These are phyloP conservation scores for Trichophyton equinum DNA, from an alignment of 2,329 filamentous ascomycete species.

Conservation along the genomic window DNA sequence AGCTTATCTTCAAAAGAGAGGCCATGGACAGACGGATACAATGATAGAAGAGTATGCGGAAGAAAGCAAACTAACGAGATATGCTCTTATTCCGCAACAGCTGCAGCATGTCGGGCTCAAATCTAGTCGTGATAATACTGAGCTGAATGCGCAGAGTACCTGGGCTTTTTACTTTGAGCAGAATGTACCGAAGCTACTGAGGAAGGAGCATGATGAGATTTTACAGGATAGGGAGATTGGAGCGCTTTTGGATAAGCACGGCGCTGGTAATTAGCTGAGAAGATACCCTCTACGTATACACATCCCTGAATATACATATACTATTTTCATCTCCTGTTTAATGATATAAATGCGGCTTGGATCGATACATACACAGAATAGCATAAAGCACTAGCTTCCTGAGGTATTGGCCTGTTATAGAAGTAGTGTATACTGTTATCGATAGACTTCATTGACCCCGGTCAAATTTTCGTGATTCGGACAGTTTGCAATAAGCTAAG, in stretches of 20 bases:
- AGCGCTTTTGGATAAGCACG: conserved; percentile 2
- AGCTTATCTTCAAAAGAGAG: conserved; percentile 11
- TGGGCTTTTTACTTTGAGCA: conserved; percentile 22
- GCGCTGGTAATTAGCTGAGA: neutral
- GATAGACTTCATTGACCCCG: neutral
- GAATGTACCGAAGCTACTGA: conserved; percentile 15
- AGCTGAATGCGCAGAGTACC: conserved; percentile 19
- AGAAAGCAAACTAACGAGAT: conserved; percentile 22
- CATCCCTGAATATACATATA: neutral
- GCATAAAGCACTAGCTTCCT: neutral
- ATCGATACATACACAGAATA: too few relatives aligned
- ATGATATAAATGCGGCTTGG: neutral
- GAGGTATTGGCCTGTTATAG: neutral
- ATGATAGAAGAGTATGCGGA: conserved; percentile 20
- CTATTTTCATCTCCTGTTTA: neutral
- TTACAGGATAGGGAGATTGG: conserved; percentile 1
- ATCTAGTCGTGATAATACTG: conserved; percentile 19
- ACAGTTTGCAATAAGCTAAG: neutral
- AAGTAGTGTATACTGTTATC: neutral
- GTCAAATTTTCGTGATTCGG: neutral
- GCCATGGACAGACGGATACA: conserved; percentile 18
- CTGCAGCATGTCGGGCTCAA: conserved; percentile 23
- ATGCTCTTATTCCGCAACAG: conserved; percentile 19
- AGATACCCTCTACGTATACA: neutral
- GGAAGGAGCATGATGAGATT: conserved; percentile 15